Conservation (phyloP, 2,329 filamentous ascomycete genomes). For the Penicillium expansum region DNA sequence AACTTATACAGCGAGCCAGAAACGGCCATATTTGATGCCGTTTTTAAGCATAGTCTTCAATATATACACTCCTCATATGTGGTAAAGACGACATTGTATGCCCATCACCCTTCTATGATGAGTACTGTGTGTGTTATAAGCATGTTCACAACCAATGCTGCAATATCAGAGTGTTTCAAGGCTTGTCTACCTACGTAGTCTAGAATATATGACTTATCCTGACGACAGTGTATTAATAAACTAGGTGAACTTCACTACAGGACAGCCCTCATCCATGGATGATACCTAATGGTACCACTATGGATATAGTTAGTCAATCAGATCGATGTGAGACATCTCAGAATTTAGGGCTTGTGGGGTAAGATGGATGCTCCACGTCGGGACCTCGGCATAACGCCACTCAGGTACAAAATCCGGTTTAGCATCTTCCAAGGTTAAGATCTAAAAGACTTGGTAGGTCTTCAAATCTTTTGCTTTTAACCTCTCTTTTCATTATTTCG, state of each 20-base stretch:
- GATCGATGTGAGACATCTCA: neutral
- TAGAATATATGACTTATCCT: neutral
- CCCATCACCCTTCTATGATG: neutral
- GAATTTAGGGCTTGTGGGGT: neutral
- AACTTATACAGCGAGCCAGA: neutral
- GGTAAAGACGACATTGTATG: neutral
- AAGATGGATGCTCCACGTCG: neutral
- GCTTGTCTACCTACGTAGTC: neutral
- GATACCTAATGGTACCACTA: neutral
- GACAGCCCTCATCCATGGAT: neutral
- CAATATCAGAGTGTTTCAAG: neutral
- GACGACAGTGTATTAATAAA: neutral
- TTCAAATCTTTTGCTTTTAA: neutral
- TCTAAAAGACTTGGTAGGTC: neutral
- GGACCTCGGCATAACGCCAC: constrained; percentile 20
- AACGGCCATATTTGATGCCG: neutral
- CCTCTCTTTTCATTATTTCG: neutral
- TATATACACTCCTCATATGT: neutral
- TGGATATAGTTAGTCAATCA: too few species aligned
- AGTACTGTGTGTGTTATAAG: neutral
- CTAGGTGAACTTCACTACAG: neutral
- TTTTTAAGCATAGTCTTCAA: neutral
- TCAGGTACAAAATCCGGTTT: constrained; percentile 19
- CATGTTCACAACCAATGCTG: neutral
- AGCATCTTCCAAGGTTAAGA: neutral